phyloP scores from a whole-genome alignment of 352 stramenopile genomes.

The Phytophthora colocasiae region DNA sequence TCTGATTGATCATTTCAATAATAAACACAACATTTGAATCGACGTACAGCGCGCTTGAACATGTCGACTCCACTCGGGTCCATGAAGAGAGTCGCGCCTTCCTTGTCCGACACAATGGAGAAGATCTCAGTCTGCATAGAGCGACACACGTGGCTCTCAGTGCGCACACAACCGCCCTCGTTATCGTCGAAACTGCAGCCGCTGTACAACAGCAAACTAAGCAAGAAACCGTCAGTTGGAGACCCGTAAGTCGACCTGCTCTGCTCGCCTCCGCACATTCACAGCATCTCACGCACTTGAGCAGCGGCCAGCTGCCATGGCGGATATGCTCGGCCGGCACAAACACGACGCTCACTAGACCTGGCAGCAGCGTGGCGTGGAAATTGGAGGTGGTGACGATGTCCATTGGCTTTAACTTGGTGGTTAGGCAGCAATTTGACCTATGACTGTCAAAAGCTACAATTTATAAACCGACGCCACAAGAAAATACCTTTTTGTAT shows the following conservation, averaged over 20 bases:
- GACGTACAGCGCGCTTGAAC: constrained; percentile 74
- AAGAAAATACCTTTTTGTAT: too few relatives aligned
- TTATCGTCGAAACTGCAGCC: constrained; percentile 86
- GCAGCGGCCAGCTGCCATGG: constrained; percentile 79
- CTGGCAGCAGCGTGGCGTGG: constrained; percentile 84
- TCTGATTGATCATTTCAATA: not conserved
- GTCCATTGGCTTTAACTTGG: constrained; percentile 53
- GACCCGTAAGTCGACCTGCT: not conserved
- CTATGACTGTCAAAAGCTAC: too few relatives aligned
- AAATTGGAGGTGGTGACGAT: constrained; percentile 92
- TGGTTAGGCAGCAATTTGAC: constrained; percentile 1
- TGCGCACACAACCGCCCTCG: constrained; percentile 52
- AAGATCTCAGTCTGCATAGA: constrained; percentile 87
- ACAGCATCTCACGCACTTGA: constrained; percentile 69
- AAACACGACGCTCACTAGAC: constrained; percentile 85
- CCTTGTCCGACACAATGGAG: constrained; percentile 79
- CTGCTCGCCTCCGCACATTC: constrained; percentile 20
- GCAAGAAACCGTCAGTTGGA: constrained; percentile 6
- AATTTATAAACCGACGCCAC: too few relatives aligned
- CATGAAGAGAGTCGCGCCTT: constrained; percentile 86
- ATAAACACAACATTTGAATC: not conserved
- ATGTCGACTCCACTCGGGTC: constrained; percentile 84
- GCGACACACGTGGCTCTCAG: constrained; percentile 68
- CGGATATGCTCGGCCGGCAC: constrained; percentile 73
- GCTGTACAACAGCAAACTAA: constrained; percentile 81